These are phyloP conservation scores for Vigna mungo DNA, from an alignment of 306 rosid species.

Conservation along the genomic window DNA sequence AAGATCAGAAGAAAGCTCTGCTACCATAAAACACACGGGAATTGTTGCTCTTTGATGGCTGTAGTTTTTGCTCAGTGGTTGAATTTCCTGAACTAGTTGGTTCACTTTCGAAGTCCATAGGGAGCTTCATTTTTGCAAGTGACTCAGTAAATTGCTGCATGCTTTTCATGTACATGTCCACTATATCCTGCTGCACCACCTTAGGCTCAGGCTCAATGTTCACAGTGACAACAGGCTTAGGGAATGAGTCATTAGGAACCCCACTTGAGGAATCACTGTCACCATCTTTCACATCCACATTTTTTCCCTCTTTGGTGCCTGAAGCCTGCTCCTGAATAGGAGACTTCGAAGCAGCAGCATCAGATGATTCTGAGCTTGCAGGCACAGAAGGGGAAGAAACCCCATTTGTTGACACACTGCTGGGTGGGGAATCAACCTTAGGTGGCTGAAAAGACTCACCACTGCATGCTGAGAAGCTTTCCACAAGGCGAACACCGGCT, in stretches of 20 bases:
- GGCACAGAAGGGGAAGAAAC: slow-evolving; percentile 59
- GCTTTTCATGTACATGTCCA: slow-evolving; percentile 98
- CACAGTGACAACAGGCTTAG: slow-evolving; percentile 67
- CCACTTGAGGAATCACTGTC: slow-evolving; percentile 71
- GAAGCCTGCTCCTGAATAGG: slow-evolving; percentile 56
- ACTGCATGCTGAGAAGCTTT: slow-evolving; percentile 62
- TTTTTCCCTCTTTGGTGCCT: slow-evolving; percentile 54
- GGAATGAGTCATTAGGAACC: slow-evolving; percentile 54
- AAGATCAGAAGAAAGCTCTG: slow-evolving; percentile 90
- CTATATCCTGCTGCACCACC: slow-evolving; percentile 93
- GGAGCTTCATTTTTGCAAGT: slow-evolving; percentile 97
- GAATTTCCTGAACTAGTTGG: slow-evolving; percentile 84
- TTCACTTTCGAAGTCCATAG: slow-evolving; percentile 79
- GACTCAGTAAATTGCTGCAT: slow-evolving; percentile 99
- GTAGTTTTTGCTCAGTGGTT: slow-evolving; percentile 72
- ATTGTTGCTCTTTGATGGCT: slow-evolving; percentile 58
- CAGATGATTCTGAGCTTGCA: slow-evolving; percentile 70
- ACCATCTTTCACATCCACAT: slow-evolving; percentile 62
- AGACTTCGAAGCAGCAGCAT: slow-evolving; percentile 55
- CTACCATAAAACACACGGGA: slow-evolving; percentile 96
- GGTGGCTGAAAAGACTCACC: slow-evolving; percentile 62
- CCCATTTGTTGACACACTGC: slow-evolving; percentile 74
- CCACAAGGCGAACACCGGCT: slow-evolving; percentile 61
- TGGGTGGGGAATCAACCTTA: slow-evolving; percentile 77
- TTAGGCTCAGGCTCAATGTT: slow-evolving; percentile 77